Evolutionary conservation across 2,329 filamentous ascomycete genomes (phyloP), one percentile per base, ranked within the genome.

Genomic region (Colletotrichum karsti): DNA sequence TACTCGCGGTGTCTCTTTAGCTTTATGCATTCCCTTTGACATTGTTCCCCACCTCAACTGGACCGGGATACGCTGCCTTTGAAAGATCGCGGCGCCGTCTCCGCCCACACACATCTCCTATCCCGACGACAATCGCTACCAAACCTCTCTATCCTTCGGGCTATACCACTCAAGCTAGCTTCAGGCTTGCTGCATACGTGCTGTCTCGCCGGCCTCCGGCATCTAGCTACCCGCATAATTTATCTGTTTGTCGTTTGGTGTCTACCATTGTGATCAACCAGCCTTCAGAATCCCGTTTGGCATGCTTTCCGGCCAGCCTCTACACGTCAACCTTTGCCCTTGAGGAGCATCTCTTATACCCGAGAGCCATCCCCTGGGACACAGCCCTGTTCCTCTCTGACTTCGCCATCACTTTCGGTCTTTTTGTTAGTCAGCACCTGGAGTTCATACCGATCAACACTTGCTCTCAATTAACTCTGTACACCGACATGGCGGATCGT

Each of bases 401-500:
- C 22, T 28, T 56, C 24, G 24, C 37, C 30, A 20, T 20, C 20
- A 22, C 26, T 7, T 26, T 22, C 18, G 5, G 22, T 9, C 9
- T 41, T 33, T 20, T 24, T 39, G 9, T n/a, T 15, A 5, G 13
- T 7, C 8, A 13, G 6, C 15, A 24, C n/a, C 26, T 4, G 12
- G 15, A 39, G 2, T 22, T 41, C 24, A 18, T 15, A 44, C 12
- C 9, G 33, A 22, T 18, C 18, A 20, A n/a, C n/a, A 26, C 24
- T 18, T 39, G 10, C n/a, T 35, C 26, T 54, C 10, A n/a, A 41
- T 9, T 7, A 7, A 26, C 30, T 39, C 10, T 41, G 10, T 15
- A 33, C 28, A 18, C 8, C 13, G 28, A 46, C 8, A 68, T 69
- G 69, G 61, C 55, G 12, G 66, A 70, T 35, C 57, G 37, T 54